Percentiles rank a stretch among this genome's conserved stretches.
Conservation (phyloP, 2,329 filamentous ascomycete genomes). For the Diaporthe australafricana region DNA sequence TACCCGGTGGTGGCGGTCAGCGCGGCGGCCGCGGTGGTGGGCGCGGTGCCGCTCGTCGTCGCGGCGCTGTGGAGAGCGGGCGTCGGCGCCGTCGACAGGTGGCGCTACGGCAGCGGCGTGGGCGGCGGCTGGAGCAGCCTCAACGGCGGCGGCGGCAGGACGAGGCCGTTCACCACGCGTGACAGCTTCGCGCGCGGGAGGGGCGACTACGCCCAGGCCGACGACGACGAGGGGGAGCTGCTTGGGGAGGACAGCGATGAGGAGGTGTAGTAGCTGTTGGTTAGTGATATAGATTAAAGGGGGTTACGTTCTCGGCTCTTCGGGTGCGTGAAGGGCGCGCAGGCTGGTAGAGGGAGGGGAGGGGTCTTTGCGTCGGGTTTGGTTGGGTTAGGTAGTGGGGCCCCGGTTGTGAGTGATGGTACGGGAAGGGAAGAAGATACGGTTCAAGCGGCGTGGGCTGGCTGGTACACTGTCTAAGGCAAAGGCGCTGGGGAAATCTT, state of each 20-base stretch:
- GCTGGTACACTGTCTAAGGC: constrained; percentile 22
- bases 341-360: neutral
- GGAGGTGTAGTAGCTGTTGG: constrained; percentile 71
- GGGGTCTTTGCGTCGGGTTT: neutral
- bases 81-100: constrained; percentile 62
- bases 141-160: constrained; percentile 59
- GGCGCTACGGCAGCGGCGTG: constrained; percentile 50
- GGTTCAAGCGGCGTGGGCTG: neutral
- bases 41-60: constrained; percentile 76
- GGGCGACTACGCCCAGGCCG: constrained; percentile 89
- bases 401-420: constrained; percentile 8
- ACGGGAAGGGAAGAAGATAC: neutral
- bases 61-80: constrained; percentile 78
- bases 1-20: constrained; percentile 83
- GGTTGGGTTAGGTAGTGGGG: constrained; percentile 14
- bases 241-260: constrained; percentile 95
- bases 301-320: neutral
- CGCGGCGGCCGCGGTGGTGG: constrained; percentile 69
- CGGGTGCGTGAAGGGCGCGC: neutral
- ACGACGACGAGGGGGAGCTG: constrained; percentile 94
- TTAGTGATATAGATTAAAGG: neutral
- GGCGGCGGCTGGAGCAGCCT: constrained; percentile 55
- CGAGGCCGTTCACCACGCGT: constrained; percentile 83
- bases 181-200: constrained; percentile 89
- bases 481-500: constrained; percentile 26